These are phyloP conservation scores for Penstemon barbatus DNA, from an alignment of 257 asterid species.

Conservation along the genomic window DNA sequence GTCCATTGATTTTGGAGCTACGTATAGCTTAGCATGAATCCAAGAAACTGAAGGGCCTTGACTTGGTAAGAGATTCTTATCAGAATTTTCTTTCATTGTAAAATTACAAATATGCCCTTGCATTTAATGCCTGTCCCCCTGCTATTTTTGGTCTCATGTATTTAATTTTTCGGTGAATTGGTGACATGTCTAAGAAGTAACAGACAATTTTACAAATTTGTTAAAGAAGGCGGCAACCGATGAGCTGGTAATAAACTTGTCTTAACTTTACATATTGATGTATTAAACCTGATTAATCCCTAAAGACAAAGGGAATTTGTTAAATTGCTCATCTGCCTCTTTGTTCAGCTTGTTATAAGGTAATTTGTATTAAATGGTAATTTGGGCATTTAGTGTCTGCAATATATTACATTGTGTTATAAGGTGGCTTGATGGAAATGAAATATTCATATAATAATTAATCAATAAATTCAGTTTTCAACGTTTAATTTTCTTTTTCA, in stretches of 20 bases:
- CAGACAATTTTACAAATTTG: no score
- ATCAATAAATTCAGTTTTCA: no score
- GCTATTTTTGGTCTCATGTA: not conserved
- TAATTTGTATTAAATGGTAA: not conserved
- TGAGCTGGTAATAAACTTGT: no score
- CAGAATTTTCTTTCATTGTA: conserved; percentile 6
- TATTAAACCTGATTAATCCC: not conserved
- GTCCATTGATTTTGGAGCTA: conserved; percentile 51
- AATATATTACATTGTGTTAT: no score
- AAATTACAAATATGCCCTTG: conserved; percentile 3
- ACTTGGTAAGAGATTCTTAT: conserved; percentile 36
- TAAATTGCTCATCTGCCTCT: not conserved
- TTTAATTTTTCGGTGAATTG: not conserved
- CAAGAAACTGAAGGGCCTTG: conserved; percentile 28
- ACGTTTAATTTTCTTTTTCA: no score
- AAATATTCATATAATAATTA: no score
- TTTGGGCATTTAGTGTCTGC: no score
- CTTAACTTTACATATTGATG: not conserved
- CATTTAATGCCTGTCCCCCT: not conserved
- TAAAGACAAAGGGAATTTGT: not conserved
- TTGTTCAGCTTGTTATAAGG: not conserved
- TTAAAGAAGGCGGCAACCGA: no score
- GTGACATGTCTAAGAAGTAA: not conserved
- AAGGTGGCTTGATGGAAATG: no score
- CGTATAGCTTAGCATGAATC: conserved; percentile 30